phyloP scores from a whole-genome alignment of 768 basidiomycete species.

The Tulasnella sp. region DNA sequence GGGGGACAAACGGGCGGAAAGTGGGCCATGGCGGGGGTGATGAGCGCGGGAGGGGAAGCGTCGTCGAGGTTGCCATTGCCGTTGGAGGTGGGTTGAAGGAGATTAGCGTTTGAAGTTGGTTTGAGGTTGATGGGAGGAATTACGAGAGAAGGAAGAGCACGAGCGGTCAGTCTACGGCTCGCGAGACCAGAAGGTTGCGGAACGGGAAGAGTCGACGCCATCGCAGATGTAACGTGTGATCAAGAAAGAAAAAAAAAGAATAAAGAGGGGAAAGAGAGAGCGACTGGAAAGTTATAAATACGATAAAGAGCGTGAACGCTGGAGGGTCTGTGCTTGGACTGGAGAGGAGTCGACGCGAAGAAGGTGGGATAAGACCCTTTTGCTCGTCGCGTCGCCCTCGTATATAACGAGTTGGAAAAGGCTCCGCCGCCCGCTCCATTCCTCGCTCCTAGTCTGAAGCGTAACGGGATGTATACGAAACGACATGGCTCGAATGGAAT shows the following conservation, averaged over 20 bases:
- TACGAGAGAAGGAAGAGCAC: conserved; percentile 1
- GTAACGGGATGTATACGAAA: not conserved
- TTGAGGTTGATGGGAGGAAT: not conserved
- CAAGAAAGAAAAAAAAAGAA: conserved; percentile 4
- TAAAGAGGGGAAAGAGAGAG: conserved; percentile 8
- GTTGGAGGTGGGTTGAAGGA: not conserved
- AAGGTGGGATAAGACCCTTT: not conserved
- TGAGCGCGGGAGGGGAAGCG: conserved; percentile 13
- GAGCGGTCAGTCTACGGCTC: conserved; percentile 6
- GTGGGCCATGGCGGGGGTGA: conserved; percentile 8
- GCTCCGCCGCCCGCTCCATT: not conserved
- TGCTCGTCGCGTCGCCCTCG: not conserved
- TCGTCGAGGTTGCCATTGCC: conserved; percentile 4
- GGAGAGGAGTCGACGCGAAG: not conserved
- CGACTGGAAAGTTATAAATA: not conserved
- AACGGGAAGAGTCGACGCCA: conserved; percentile 1
- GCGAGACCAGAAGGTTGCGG: conserved; percentile 10
- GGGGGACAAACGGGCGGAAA: conserved; percentile 12
- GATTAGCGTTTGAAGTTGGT: not conserved
- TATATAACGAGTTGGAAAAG: not conserved
- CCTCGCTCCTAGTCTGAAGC: not conserved
- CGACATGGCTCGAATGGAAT: not conserved
- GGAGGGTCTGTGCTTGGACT: not conserved
- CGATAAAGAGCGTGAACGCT: not conserved
- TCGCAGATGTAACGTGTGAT: conserved; percentile 5